Evolutionary conservation across 176 grass and related monocot species (phyloP), one percentile per base, ranked within the genome.

Genomic region (Ensete ventricosum): DNA sequence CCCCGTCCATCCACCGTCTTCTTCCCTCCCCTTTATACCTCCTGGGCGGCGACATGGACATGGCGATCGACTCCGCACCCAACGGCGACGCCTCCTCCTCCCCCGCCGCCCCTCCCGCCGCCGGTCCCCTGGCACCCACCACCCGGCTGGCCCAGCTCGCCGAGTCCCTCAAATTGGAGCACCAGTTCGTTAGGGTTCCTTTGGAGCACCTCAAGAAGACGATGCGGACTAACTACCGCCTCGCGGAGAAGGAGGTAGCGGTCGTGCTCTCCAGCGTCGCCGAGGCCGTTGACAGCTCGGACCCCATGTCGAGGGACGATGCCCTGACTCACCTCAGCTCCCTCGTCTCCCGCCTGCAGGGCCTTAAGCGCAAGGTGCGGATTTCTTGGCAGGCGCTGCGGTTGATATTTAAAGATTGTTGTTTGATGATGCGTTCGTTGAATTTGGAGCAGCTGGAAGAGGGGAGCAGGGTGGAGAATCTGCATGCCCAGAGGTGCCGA

Each of bases 341-440:
- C 66, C 88, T 99, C 48, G 96, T 95, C 64, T 95, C 88, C 66
- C 91, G 96, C 53, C 96, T 99, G 76, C 96, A 99, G 20, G 88
- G 91, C 55, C 91, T 99, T 66, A 99, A 99, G 86, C 91, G 91
- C 73, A 95, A 99, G 90, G 90, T 74, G 74, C 64, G 49, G 43
- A 54, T 51, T 19, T 21, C 64, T 1, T 26, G 58, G 70, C 77
- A 72, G 17, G 21, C 0, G 20, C 54, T 19, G 1, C 10, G 50
- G 9, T 11, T 66, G 12, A 74, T 22, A 69, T 83, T 67, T 74
- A 71, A 17, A 22, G 13, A 26, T 11, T 59, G 55, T 79, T 53
- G 34, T 50, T 64, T 57, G 49, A 62, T 69, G 21, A 14, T 73
- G 74, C 70, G 16, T 62, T 49, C 69, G 23, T 27, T 34, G 76